Base-by-base conservation (phyloP, 768 basidiomycete genomes). In the Kwoniella botswanensis region DNA sequence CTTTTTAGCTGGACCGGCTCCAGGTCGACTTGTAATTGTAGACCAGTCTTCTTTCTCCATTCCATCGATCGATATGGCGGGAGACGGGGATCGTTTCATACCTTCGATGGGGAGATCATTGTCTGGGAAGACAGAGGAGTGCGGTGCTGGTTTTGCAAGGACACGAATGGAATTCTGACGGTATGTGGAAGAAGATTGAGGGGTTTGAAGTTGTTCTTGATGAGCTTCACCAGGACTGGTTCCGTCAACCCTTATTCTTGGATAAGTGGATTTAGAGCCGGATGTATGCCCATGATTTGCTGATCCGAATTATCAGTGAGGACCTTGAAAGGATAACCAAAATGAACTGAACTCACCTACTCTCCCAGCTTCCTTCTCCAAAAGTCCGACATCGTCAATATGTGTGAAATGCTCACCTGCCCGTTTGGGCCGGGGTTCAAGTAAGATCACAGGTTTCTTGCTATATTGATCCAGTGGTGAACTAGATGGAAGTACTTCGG, bases 401-500 rank as follows among this genome's bases (percentile, higher is more conserved):
- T 18, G 12, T 15, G 29, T 60, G 4, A 26, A 35, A 5, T 60
- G 18, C 42, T 60, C 59, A 9, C 59, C 59, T 18, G 29, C 29
- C 41, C 41, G 15, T 18, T 43, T 17, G 15, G 62, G 44, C n/a
- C 46, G 43, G 3, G 62, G 62, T 24, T 22, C 21, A 5, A 63
- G 21, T 22, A 55, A 22, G 21, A 11, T 7, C 9, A 22, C n/a
- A n/a, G 24, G n/a, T 21, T 22, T 24, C 54, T 55, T 55, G 54
- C 24, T 62, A 22, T 43, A 62, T 26, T 17, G 61, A 17, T 62
- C 71, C 2, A 68, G 55, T 26, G 76, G 76, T 9, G 76, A 76
- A 59, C 71, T 74, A 60, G 67, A 68, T 6, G 73, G 76, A 2
- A 71, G 4, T 0, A 29, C 64, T 24, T 65, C 65, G n/a, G 76